Evolutionary conservation across 129 eudicot genomes (phyloP).

Genomic region (Cynara cardunculus): DNA sequence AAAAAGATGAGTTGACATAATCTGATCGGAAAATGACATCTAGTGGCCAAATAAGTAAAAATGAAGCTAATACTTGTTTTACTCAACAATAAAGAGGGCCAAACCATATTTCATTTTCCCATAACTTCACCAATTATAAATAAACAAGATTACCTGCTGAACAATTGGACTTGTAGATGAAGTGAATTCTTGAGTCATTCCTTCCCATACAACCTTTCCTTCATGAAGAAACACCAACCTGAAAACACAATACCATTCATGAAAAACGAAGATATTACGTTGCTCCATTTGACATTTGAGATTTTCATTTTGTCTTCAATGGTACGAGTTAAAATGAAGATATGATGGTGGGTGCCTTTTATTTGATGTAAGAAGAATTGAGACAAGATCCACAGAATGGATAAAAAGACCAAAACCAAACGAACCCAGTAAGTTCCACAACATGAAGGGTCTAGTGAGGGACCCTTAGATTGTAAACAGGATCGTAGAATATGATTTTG

Average conservation of each 20-base stretch:
- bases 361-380: neutral
- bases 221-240: conserved; percentile 89
- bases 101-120: neutral
- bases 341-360: neutral
- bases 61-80: neutral
- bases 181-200: conserved; percentile 90
- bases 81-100: neutral
- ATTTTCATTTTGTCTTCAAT: neutral
- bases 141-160: conserved; percentile 54
- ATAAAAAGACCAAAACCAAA: too few species aligned
- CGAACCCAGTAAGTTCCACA: neutral
- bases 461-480: too few species aligned
- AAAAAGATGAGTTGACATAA: neutral
- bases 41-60: neutral
- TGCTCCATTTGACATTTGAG: neutral
- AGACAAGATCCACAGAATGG: neutral
- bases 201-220: conserved; percentile 95
- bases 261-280: neutral
- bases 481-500: neutral
- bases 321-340: neutral
- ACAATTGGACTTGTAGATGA: conserved; percentile 86
- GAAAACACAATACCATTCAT: neutral
- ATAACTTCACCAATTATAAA: neutral
- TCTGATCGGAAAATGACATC: neutral
- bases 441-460: neutral